Evolutionary conservation across 2,329 filamentous ascomycete genomes (phyloP), one percentile per base, ranked within the genome.

Genomic region (Leptographium galeiforme): DNA sequence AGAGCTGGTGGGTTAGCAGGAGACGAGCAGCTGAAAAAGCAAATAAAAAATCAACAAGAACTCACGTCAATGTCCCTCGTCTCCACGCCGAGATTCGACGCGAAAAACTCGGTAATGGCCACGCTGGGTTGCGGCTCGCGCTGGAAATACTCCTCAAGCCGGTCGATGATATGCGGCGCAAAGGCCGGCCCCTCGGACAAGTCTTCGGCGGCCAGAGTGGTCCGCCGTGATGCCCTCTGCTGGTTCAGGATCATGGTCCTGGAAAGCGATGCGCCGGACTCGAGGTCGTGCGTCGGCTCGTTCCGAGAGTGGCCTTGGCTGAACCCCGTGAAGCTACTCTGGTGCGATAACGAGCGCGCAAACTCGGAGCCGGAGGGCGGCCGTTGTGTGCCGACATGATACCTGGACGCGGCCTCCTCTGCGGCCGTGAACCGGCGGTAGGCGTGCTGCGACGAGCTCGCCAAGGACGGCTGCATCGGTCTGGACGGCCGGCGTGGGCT

Each of bases 101-200:
- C 75, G 44, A 78, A 66, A 60, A 77, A 74, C 43, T 75, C 75
- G 39, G 72, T 72, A 43, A 76, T 70, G 1, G 70, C 72, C 48
- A 75, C 68, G 44, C 68, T 76, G 2, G 77, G 76, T 1, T 70
- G 62, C 2, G 73, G 67, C 33, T 76, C 68, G 8, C 65, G 64
- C 32, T 71, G 68, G 57, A 76, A 80, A 56, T 78, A 79, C 32
- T 74, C 70, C 52, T 80, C 76, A 2, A 80, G 66, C 2, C 76
- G 71, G 19, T 63, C 66, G 55, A 77, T 68, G 8, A 78, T 69
- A 53, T 77, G 75, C 14, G 67, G 62, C 6, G 76, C 69, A 51
- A 80, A 71, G 36, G 63, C 67, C 10, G 72, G 74, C 1, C 69
- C 68, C 38, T 72, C 70, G 2, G 70, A 67, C 4, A 71, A 62